Conservation (phyloP, 768 basidiomycete species). For the Hypholoma fasciculare region DNA sequence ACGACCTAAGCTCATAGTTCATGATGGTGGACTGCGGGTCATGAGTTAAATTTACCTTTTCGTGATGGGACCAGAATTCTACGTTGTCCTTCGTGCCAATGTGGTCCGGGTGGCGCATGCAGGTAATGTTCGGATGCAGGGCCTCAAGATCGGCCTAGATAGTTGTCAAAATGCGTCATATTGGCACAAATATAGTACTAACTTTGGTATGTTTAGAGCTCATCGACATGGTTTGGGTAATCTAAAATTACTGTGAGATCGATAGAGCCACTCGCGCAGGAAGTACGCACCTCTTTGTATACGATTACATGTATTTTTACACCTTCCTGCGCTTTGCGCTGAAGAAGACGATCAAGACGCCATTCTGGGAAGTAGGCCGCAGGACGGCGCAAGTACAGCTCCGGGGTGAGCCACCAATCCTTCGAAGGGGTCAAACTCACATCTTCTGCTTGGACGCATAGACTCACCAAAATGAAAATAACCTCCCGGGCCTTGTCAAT, state of each 20-base stretch:
- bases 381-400: slow-evolving; percentile 92
- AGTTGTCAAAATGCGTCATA: background rate
- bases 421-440: slow-evolving; percentile 22
- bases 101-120: slow-evolving; percentile 90
- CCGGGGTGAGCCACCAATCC: slow-evolving; percentile 96
- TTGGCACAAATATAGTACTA: background rate
- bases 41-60: slow-evolving; percentile 48
- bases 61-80: slow-evolving; percentile 92
- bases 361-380: slow-evolving; percentile 84
- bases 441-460: background rate
- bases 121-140: slow-evolving; percentile 85
- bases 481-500: slow-evolving; percentile 78
- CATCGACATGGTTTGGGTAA: slow-evolving; percentile 91
- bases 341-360: slow-evolving; percentile 82
- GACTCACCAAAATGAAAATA: slow-evolving; percentile 81
- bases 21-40: background rate
- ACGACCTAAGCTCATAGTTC: slow-evolving; percentile 46
- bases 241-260: slow-evolving; percentile 34
- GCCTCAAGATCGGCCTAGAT: slow-evolving; percentile 69
- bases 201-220: slow-evolving; percentile 83
- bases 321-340: slow-evolving; percentile 89
- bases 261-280: background rate
- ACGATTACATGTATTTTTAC: slow-evolving; percentile 91
- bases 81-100: slow-evolving; percentile 82
- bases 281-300: slow-evolving; percentile 77